Evolutionary conservation across 1,284 basidiomycete species (phyloP).

Genomic region (Ganoderma sp.): DNA sequence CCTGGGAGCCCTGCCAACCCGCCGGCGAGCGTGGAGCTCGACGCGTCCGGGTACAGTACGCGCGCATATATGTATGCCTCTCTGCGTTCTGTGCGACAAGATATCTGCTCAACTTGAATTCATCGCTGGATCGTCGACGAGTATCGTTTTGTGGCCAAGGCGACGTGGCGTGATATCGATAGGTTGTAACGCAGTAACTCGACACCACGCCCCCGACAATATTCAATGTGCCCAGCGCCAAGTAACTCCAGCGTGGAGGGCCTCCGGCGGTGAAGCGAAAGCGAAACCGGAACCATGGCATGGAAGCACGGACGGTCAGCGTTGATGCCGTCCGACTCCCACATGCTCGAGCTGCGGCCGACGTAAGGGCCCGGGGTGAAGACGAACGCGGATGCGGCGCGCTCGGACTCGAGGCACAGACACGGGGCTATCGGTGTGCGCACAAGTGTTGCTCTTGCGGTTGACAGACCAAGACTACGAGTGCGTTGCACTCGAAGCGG

Average conservation of each 20-base stretch:
- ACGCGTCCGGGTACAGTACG: background rate
- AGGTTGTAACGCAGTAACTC: background rate
- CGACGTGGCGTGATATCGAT: background rate
- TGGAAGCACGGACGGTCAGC: background rate
- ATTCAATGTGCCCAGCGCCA: background rate
- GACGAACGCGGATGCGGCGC: background rate
- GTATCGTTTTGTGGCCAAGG: background rate
- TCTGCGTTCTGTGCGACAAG: background rate
- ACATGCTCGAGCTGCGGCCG: background rate
- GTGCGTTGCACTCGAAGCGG: no score
- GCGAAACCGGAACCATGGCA: no score
- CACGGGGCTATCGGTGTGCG: background rate
- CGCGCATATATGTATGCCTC: background rate
- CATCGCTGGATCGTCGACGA: background rate
- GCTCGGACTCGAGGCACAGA: background rate
- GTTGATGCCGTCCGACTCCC: background rate
- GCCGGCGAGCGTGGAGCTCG: background rate
- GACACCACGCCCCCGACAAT: background rate
- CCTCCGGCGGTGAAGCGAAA: background rate
- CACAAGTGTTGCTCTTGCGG: background rate
- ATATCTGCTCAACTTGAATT: no score
- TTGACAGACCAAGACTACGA: no score
- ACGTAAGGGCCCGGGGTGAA: background rate
- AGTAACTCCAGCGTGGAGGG: background rate
- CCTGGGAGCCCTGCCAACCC: no score